Percentiles rank a stretch among this genome's conserved stretches.
phyloP scores from a whole-genome alignment of 2,329 filamentous ascomycete species.

The Microdochium bolleyi region DNA sequence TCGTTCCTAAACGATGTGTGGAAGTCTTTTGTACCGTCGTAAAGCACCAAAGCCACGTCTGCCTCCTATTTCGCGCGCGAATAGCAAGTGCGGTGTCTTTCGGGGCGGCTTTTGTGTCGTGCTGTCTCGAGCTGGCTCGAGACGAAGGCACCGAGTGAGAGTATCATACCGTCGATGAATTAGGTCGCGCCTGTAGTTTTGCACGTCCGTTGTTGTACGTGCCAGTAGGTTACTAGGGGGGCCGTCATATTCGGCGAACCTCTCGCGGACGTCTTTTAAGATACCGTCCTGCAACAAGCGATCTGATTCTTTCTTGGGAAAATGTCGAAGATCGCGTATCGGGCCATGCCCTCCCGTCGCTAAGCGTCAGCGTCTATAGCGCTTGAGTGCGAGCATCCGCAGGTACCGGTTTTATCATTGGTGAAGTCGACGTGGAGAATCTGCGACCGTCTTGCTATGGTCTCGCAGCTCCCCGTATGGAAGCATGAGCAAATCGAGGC shows the following conservation, averaged over 20 bases:
- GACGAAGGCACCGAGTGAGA: slow-evolving; percentile 15
- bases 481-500: no score
- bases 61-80: slow-evolving; percentile 41
- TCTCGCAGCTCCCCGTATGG: no score
- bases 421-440: slow-evolving; percentile 20
- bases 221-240: slow-evolving; percentile 11
- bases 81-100: slow-evolving; percentile 30
- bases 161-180: slow-evolving; percentile 10
- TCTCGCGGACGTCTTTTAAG: slow-evolving; percentile 7
- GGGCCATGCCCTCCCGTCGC: slow-evolving; percentile 3
- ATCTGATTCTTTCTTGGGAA: slow-evolving; percentile 15
- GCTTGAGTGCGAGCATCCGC: slow-evolving; percentile 11
- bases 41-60: slow-evolving; percentile 31
- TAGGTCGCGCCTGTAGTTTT: slow-evolving; percentile 28
- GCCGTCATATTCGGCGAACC: slow-evolving; percentile 7
- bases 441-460: no score
- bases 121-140: slow-evolving; percentile 21
- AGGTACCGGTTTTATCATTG: slow-evolving; percentile 13
- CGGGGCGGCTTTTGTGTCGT: slow-evolving; percentile 18
- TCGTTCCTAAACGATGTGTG: slow-evolving; percentile 32
- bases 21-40: slow-evolving; percentile 34
- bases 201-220: slow-evolving; percentile 22
- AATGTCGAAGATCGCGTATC: slow-evolving; percentile 16
- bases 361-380: slow-evolving; percentile 12
- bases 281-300: slow-evolving; percentile 6